Base-by-base conservation (phyloP, 306 rosid species). In the Cyclanthera cordifolia region DNA sequence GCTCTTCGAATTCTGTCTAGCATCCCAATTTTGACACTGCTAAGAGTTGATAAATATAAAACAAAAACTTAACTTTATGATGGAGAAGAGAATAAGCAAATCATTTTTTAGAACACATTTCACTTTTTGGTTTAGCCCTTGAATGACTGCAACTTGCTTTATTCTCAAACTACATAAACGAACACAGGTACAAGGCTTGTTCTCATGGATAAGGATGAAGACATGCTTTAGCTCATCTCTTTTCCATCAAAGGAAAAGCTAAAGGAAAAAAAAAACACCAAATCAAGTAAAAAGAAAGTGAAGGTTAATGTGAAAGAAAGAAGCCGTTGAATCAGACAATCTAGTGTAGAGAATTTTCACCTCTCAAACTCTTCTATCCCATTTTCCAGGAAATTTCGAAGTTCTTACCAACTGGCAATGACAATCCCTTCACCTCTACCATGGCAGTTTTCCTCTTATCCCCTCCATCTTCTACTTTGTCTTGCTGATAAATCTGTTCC, bases 301-400 rank as follows among this genome's bases (percentile, higher is more conserved):
- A 43, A 48, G 32, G 37, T n/a, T 34, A 24, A 55, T 55, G 37
- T 55, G 64, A 56, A 56, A 56, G 21, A 28, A 15, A 58, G 61
- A 5, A n/a, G 70, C 47, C 47, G 46, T 74, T 47, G 72, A 75
- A 51, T 51, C 30, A 24, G 21, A 53, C 20, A 17, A 41, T 9
- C 66, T 25, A 55, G 14, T 39, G 34, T 23, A 15, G 9, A 20
- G 9, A 72, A 50, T 20, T 16, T 53, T 4, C 25, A 16, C 54
- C 43, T 65, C 74, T 25, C 51, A 28, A 84, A 68, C 54, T 72
- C 75, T 71, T 77, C 73, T 76, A 10, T 74, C 83, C 90, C 95
- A 93, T 86, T 70, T 86, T 90, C 96, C 96, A 93, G n/a, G 82
- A 77, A 74, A 93, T 0, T 4, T 79, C 95, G 73, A 93, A 93